Conservation (phyloP, 306 rosid genomes). For the Fagus crenata region DNA sequence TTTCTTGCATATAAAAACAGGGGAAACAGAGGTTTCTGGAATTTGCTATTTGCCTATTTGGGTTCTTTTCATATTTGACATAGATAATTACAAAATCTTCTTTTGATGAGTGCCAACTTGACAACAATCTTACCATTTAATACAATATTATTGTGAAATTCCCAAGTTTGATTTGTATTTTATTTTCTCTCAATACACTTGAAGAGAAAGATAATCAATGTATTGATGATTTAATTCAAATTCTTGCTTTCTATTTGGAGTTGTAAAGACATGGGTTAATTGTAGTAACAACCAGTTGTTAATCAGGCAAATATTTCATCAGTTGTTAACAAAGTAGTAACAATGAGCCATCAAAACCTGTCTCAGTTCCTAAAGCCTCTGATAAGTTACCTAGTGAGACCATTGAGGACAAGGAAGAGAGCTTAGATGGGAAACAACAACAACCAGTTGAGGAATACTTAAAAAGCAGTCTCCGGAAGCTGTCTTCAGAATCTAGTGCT, state of each 20-base stretch:
- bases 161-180: neutral
- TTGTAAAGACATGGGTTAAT: constrained; percentile 28
- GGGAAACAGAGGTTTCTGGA: constrained; percentile 26
- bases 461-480: constrained; percentile 44
- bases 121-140: neutral
- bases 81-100: neutral
- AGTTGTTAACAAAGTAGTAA: too few species aligned
- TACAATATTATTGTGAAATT: neutral
- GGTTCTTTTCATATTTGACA: neutral
- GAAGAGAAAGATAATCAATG: neutral
- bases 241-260: constrained; percentile 11
- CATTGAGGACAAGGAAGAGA: constrained; percentile 40
- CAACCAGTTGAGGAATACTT: constrained; percentile 22
- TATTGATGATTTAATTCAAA: constrained; percentile 4
- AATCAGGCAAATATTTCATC: too few species aligned
- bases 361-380: constrained; percentile 30
- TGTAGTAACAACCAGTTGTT: too few species aligned
- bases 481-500: constrained; percentile 11
- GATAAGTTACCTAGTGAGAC: constrained; percentile 33
- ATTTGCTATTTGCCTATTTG: neutral
- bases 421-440: constrained; percentile 24
- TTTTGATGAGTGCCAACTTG: constrained; percentile 21
- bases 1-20: constrained; percentile 9
- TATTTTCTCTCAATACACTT: constrained; percentile 1
- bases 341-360: constrained; percentile 37